phyloP scores from a whole-genome alignment of 441 rosid species.

The Erodium moschatum region DNA sequence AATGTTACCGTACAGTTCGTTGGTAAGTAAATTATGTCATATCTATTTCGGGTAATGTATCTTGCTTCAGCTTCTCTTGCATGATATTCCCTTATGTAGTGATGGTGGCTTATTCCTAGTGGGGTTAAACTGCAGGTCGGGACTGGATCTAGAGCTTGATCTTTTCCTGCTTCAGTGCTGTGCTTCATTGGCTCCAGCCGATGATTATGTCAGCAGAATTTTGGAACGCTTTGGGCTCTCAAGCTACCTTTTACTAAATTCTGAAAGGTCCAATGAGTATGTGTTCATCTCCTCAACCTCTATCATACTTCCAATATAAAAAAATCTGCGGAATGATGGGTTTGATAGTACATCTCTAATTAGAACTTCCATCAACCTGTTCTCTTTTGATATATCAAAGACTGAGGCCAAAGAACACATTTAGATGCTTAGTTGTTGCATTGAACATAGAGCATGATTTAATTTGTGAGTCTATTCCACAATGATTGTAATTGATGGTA shows the following conservation, averaged over 20 bases:
- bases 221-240: constrained; percentile 74
- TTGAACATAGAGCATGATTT: background rate
- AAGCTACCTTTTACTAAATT: constrained; percentile 51
- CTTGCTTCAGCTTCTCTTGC: constrained; percentile 4
- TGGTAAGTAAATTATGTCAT: constrained; percentile 43
- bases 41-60: constrained; percentile 5
- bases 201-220: constrained; percentile 61
- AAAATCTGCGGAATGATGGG: background rate
- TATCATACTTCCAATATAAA: background rate
- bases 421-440: background rate
- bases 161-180: constrained; percentile 94
- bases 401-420: constrained; percentile 5
- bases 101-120: constrained; percentile 21
- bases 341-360: background rate
- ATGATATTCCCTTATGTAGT: constrained; percentile 5
- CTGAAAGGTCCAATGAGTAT: constrained; percentile 57
- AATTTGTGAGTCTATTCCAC: constrained; percentile 11
- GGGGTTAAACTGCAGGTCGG: constrained; percentile 58
- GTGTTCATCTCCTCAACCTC: constrained; percentile 22
- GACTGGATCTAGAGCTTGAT: constrained; percentile 91
- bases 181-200: constrained; percentile 94
- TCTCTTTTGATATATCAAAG: background rate
- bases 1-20: constrained; percentile 77
- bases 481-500: constrained; percentile 13
- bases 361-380: background rate